Base-by-base conservation (phyloP, 2,329 filamentous ascomycete genomes). In the Alternaria infectoria region DNA sequence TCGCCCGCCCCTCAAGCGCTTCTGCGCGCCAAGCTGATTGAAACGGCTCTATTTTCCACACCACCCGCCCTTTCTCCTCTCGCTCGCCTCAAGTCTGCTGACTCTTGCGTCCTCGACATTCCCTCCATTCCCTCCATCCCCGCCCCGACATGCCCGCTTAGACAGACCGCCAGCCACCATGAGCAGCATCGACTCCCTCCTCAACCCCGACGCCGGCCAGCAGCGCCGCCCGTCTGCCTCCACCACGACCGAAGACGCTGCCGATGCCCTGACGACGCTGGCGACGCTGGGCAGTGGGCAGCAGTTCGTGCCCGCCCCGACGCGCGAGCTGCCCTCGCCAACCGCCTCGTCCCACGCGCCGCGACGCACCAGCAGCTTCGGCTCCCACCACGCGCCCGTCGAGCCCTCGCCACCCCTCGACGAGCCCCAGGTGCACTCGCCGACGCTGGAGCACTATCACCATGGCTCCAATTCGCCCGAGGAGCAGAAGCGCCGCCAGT, bases 371-470 rank as follows among this genome's bases (percentile, higher is more conserved):
- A 78, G 77, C 71, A 80, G 77, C 68, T 78, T 79, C 61, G 70
- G 70, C 63, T 61, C 60, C 46, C 70, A 72, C 68, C 73, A 73
- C 62, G 76, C 77, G 59, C 75, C 77, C 30, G 76, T 82, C 45
- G 79, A 83, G 68, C 77, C 82, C 11, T 76, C 76, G 56, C 78
- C 80, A 58, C 79, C 81, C 55, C 61, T 73, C 25, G 73, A 79
- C 10, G 69, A 64, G 52, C 72, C 74, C 25, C 74, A 78, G 23
- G 45, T 65, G 25, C 80, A 75, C 71, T 84, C 82, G 25, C 82
- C 83, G 5, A 82, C 82, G 3, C 78, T 84, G 47, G 81, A 84
- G 23, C 82, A 83, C 50, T 84, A 84, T 69, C 82, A 83, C 64
- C 79, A 83, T 65, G 77, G 78, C 47, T 82, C 82, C 43, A 76